Base-by-base conservation (phyloP, 768 basidiomycete species). In the Lactarius hengduanensis region DNA sequence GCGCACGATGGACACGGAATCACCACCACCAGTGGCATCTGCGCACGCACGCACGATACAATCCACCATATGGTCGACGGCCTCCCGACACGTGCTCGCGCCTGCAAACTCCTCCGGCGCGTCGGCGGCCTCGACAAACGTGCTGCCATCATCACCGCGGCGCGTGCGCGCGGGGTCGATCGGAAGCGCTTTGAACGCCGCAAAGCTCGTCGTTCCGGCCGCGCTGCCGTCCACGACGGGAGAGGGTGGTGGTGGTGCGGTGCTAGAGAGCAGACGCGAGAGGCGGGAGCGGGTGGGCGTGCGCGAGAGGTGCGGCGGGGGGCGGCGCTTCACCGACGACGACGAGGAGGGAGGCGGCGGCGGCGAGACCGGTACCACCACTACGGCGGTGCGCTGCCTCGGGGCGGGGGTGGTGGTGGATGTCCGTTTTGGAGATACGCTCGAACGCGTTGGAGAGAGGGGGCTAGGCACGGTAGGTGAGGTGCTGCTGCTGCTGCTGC, bases 121-220 rank as follows among this genome's bases (percentile, higher is more conserved):
- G 20, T 20, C 50, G 26, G 50, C 61, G 4, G 34, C 81, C 58
- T 86, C 85, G 22, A 83, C 80, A 70, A 84, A 82, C 55, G 78
- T 78, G 69, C 83, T 82, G 7, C 80, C 28, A 28, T 6, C 57
- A 10, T 50, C 80, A 6, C 38, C 38, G 43, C 83, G 77, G 53
- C 84, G 80, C 30, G 77, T 70, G 40, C 75, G 78, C 16, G 84
- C 80, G 38, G 85, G 85, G 72, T 91, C 89, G 56, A 92, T 83
- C 0, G 90, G 90, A 53, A 94, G 78, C 41, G 86, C 88, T 73
- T 93, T 93, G 79, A 94, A 93, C 15, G 92, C 86, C 15, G 86
- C 88, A 74, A 85, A 89, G 40, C 81, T 80, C 57, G 76, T 80
- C 57, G 76, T 80, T 58, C 82, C 78, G 40, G 74, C 74, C 40